Conservation (phyloP, 768 basidiomycete genomes). For the Hericium erinaceus region DNA sequence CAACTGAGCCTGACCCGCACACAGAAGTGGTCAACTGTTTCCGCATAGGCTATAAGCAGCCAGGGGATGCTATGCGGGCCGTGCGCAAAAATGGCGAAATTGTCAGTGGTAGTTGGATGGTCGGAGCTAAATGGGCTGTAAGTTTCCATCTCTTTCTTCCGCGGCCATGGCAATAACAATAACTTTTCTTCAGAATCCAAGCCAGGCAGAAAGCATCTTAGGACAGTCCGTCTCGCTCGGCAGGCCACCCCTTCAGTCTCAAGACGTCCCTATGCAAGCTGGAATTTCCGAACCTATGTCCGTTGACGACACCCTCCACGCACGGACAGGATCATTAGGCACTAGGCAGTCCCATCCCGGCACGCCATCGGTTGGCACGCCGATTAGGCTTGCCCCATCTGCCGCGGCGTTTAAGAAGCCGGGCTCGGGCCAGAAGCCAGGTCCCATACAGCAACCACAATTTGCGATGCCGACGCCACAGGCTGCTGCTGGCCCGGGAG, state of each 20-base stretch:
- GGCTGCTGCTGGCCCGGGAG: background rate
- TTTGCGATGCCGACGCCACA: slow-evolving; percentile 13
- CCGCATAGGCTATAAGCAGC: slow-evolving; percentile 61
- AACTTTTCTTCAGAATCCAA: slow-evolving; percentile 39
- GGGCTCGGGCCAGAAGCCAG: slow-evolving; percentile 15
- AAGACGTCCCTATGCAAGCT: slow-evolving; percentile 11
- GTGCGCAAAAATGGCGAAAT: slow-evolving; percentile 80
- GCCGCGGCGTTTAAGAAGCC: slow-evolving; percentile 60
- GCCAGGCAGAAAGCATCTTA: slow-evolving; percentile 45
- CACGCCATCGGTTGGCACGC: slow-evolving; percentile 51
- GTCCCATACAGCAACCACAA: slow-evolving; percentile 4
- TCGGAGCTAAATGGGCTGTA: slow-evolving; percentile 83
- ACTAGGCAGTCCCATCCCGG: slow-evolving; percentile 30
- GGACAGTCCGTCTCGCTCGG: slow-evolving; percentile 23
- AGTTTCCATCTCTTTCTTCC: slow-evolving; percentile 23
- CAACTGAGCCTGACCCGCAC: slow-evolving; percentile 60
- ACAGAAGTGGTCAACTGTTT: slow-evolving; percentile 74
- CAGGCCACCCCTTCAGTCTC: slow-evolving; percentile 10
- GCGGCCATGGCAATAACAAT: background rate
- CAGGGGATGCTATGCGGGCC: slow-evolving; percentile 69
- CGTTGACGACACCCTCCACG: slow-evolving; percentile 17
- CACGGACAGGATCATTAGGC: slow-evolving; percentile 33
- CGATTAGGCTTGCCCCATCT: slow-evolving; percentile 64
- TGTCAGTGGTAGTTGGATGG: slow-evolving; percentile 67
- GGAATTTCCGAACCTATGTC: slow-evolving; percentile 11